Base-by-base conservation (phyloP, 305 asterid genomes). In the Coffea humblotiana region DNA sequence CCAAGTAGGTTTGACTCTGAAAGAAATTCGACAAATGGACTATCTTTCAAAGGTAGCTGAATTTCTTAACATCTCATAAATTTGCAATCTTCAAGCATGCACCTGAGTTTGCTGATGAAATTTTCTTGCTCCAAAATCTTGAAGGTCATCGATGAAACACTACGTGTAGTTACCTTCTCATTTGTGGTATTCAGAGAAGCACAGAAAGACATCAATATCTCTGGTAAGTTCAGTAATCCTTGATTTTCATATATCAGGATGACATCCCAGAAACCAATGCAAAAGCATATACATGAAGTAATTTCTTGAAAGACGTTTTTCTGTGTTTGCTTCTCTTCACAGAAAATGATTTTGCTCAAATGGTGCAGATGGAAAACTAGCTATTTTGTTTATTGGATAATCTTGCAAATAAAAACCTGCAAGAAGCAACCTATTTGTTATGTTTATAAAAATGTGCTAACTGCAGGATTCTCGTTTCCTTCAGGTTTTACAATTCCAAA, bases 111-210 rank as follows among this genome's bases (percentile, higher is more conserved):
- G 10, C 23, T 70, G 23, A 40, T 47, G 2, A 2, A 49, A 40
- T 21, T 54, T 4, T 54, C 11, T 19, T 58, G 6, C 25, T 25
- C 49, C 49, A 12, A 52, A 83, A 77, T 72, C 18, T 69, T 27
- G 47, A 69, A 95, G 99, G 98, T 93, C 64, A 86, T 95, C 1
- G 94, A 95, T 74, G 99, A 95, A 86, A 92, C 98, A 25, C 94
- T 95, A 67, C 98, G 97, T 37, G 40, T 89, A 66, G 63, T 94
- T 35, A 89, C 97, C 0, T 91, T 94, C 90, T 91, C 98, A 66
- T 70, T 87, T 27, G 70, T 80, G 72, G 97, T 90, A 29, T 94
- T 94, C 77, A 77, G 98, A 74, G 96, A 94, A 83, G 97, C 98
- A 9, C 87, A 81, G 86, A 85, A 85, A 82, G 94, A 94, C 82